phyloP scores from a whole-genome alignment of 768 basidiomycete genomes.

The Lentinula detonsa region DNA sequence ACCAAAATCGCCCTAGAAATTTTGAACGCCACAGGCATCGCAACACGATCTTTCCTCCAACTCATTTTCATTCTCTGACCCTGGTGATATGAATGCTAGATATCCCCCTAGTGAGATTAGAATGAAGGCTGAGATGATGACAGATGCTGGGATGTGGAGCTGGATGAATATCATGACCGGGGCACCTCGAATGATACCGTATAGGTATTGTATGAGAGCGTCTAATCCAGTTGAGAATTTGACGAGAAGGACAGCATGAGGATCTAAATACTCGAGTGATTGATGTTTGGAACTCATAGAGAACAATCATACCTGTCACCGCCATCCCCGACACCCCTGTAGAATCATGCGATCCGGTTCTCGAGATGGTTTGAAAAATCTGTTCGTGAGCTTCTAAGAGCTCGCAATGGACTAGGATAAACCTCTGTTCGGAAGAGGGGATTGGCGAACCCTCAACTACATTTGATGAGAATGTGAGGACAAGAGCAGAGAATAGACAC shows the following conservation, averaged over 20 bases:
- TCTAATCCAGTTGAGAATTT: neutral
- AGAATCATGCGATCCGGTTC: too few relatives aligned
- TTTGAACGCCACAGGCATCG: neutral
- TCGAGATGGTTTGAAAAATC: neutral
- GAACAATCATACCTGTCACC: too few relatives aligned
- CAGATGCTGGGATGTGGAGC: neutral
- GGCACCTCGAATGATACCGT: neutral
- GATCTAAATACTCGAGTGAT: too few relatives aligned
- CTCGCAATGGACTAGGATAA: neutral
- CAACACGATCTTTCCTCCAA: neutral
- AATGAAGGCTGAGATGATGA: neutral
- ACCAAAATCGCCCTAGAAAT: too few relatives aligned
- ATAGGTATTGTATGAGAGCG: neutral
- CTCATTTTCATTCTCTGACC: neutral
- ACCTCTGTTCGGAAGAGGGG: neutral
- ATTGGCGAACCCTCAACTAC: neutral
- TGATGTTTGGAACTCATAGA: too few relatives aligned
- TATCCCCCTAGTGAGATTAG: neutral
- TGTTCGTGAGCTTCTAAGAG: neutral
- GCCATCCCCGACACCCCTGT: too few relatives aligned
- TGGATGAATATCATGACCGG: neutral
- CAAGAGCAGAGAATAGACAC: neutral
- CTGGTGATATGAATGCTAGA: neutral
- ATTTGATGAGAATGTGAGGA: neutral
- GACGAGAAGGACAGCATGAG: neutral